Evolutionary conservation across 2,329 filamentous ascomycete species (phyloP).

Genomic region (Beauveria brongniartii): DNA sequence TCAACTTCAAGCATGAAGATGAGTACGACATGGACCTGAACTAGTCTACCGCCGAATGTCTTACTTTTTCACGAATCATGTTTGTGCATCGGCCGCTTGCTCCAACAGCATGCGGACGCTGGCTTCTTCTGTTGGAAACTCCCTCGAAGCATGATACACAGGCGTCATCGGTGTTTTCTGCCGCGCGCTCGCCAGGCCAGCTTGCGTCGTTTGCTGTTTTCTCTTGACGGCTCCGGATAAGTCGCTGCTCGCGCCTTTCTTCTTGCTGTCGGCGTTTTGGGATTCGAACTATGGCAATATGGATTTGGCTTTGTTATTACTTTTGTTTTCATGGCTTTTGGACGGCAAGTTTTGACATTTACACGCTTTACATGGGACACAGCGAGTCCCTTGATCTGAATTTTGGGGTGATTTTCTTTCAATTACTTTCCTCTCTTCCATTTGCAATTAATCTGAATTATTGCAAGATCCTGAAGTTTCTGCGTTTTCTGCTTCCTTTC

Average conservation of each 20-base stretch:
- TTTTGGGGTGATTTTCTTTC: not conserved
- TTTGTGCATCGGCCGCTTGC: conserved; percentile 25
- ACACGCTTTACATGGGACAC: not conserved
- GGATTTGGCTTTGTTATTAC: conserved; percentile 7
- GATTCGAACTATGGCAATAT: conserved; percentile 1
- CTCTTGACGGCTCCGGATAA: not conserved
- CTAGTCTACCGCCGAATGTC: not conserved
- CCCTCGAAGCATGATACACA: conserved; percentile 3
- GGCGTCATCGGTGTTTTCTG: conserved; percentile 9
- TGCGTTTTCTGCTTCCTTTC: not conserved
- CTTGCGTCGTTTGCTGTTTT: not conserved
- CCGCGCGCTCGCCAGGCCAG: not conserved
- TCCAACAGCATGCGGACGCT: not conserved
- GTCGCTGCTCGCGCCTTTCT: not conserved
- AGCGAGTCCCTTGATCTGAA: conserved; percentile 3
- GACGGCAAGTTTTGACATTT: not conserved
- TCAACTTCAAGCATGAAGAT: conserved; percentile 89
- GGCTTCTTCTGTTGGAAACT: not conserved
- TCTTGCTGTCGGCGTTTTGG: not conserved
- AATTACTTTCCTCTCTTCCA: not conserved
- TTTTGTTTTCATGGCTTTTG: not conserved
- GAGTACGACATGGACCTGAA: conserved; percentile 78
- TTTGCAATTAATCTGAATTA: not conserved
- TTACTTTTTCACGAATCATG: conserved; percentile 2
- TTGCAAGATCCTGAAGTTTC: not conserved